Evolutionary conservation across 2,329 filamentous ascomycete genomes (phyloP), one percentile per base, ranked within the genome.

Genomic region (Westerdykella sp.): DNA sequence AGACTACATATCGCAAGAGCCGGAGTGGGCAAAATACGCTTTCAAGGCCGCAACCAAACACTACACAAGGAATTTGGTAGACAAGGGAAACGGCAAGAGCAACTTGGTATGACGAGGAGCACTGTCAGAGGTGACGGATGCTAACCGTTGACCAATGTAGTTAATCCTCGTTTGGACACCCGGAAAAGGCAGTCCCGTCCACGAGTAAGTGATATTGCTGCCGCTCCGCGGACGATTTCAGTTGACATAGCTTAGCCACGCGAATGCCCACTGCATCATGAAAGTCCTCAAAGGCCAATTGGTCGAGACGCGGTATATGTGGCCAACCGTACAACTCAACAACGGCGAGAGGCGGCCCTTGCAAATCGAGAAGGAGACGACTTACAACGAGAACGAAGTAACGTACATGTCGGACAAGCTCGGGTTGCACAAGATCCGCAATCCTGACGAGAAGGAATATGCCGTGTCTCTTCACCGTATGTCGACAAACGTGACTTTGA

Each of bases 371-470:
- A 82, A 79, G 36, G 78, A 87, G 58, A 85, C 78, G 32, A 76
- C 74, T 34, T 85, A 88, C 59, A 70, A 73, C 39, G 74, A 83
- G 60, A 84, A 91, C 51, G 73, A 84, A 49, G 87, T 95, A 32
- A 84, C 87, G 7, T 95, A 95, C 67, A 95, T 96, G 83, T 85
- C 87, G 32, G 90, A 95, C 64, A 64, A 88, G 69, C 80, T 95
- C 22, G 90, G 90, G 15, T 74, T 96, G 34, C 90, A 96, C 69
- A 81, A 83, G 42, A 84, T 95, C 46, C 80, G 78, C 52, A 95
- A 95, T 66, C 78, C 79, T 21, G 81, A 85, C 54, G 68, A 73
- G 38, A 75, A 78, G 56, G 79, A 87, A 63, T 82, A 84, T 60
- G 90, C 89, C 51, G 83, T 95, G 39, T 95, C 88, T 44, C 71